A percentile compares a stretch with the other conserved stretches of the same genome.
These are phyloP conservation scores for Fusarium sororula DNA, from an alignment of 2,329 filamentous ascomycete genomes.

Conservation along the genomic window DNA sequence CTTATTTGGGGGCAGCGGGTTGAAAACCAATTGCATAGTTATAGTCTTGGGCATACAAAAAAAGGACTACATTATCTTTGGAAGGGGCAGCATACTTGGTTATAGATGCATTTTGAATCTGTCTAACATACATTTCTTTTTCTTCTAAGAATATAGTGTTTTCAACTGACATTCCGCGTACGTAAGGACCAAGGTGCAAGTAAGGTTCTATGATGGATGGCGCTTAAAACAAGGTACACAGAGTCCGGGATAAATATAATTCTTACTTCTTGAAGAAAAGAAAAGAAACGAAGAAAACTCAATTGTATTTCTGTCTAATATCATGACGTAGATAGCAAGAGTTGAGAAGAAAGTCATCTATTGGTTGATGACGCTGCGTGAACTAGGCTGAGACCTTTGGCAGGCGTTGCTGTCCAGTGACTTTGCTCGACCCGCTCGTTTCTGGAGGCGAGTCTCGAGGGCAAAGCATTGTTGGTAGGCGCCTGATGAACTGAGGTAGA, in stretches of 20 bases:
- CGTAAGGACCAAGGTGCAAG: not conserved
- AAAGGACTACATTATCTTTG: conserved; percentile 17
- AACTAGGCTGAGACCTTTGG: conserved; percentile 29
- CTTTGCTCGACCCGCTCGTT: conserved; percentile 19
- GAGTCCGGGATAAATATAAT: not conserved
- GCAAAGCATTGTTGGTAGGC: conserved; percentile 8
- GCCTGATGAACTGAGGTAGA: conserved; percentile 26
- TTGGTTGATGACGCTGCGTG: conserved; percentile 11
- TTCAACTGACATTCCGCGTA: not conserved
- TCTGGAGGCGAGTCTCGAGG: conserved; percentile 28
- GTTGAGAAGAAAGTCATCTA: not conserved
- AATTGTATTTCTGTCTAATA: not conserved
- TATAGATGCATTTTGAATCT: conserved; percentile 15
- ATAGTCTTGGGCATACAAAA: conserved; percentile 16
- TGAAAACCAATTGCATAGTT: conserved; percentile 24
- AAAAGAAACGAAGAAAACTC: not conserved
- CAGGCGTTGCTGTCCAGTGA: conserved; percentile 39
- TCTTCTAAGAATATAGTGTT: not conserved
- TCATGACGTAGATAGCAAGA: not conserved
- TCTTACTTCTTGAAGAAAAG: not conserved
- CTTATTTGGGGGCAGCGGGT: conserved; percentile 19
- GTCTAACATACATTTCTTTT: not conserved
- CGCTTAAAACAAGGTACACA: not conserved
- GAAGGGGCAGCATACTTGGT: not conserved
- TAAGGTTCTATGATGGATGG: not conserved